Conservation (phyloP, 176 grass and related monocot species). For the Musa troglodytarum region DNA sequence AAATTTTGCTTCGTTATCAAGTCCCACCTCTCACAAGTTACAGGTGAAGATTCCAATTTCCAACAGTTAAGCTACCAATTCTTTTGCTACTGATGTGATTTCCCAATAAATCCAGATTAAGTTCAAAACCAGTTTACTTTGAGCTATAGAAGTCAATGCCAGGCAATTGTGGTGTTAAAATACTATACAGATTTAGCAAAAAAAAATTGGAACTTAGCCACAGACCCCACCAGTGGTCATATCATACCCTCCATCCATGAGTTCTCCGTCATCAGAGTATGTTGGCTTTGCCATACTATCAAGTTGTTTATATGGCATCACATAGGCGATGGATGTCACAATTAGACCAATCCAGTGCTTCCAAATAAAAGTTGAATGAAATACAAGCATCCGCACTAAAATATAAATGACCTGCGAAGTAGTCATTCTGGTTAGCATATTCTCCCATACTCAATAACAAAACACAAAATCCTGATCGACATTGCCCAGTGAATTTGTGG, state of each 20-base stretch:
- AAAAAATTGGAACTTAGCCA: slow-evolving; percentile 33
- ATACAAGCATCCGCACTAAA: slow-evolving; percentile 64
- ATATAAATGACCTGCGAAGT: slow-evolving; percentile 55
- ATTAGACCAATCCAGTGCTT: slow-evolving; percentile 90
- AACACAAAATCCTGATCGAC: background rate
- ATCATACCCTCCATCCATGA: slow-evolving; percentile 73
- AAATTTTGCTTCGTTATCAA: too few relatives aligned
- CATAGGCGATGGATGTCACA: slow-evolving; percentile 69
- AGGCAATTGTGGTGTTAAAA: background rate
- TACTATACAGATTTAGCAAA: background rate
- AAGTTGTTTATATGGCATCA: slow-evolving; percentile 80
- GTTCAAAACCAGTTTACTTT: background rate
- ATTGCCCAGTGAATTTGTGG: background rate
- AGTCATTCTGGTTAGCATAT: background rate
- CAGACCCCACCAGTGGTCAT: slow-evolving; percentile 69
- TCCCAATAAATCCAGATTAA: background rate
- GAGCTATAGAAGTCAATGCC: background rate
- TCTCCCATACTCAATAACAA: background rate
- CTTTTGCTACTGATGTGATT: background rate
- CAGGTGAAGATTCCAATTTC: background rate
- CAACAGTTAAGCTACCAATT: background rate
- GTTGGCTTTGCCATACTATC: slow-evolving; percentile 65
- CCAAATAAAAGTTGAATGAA: slow-evolving; percentile 91
- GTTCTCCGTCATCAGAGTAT: slow-evolving; percentile 51
- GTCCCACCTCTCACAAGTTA: background rate